phyloP scores from a whole-genome alignment of 148 eudicot genomes.

The Diospyros lotus region DNA sequence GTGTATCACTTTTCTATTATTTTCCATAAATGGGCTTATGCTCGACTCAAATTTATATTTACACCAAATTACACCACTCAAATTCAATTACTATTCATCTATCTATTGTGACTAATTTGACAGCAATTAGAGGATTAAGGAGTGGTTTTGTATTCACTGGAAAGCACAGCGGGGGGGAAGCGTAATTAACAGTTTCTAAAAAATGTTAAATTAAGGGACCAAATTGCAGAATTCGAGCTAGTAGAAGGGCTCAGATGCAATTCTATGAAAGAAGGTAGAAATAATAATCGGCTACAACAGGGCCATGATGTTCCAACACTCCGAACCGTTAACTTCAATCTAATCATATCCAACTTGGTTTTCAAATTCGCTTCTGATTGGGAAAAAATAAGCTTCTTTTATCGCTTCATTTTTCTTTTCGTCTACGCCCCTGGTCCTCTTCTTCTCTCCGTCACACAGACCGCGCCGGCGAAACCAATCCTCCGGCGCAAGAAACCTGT shows the following conservation, averaged over 20 bases:
- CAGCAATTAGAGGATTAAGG: too few species aligned
- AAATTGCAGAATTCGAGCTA: neutral
- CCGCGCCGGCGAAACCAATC: neutral
- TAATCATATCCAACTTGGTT: neutral
- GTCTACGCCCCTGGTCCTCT: constrained; percentile 11
- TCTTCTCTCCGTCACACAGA: neutral
- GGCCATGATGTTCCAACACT: neutral
- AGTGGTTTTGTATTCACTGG: too few species aligned
- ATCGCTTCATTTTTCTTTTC: neutral
- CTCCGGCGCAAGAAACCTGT: constrained; percentile 15
- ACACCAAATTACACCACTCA: too few species aligned
- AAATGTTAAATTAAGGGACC: too few species aligned
- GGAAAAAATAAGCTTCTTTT: neutral
- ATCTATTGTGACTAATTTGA: too few species aligned
- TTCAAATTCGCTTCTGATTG: neutral
- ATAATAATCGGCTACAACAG: neutral
- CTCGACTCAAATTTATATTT: too few species aligned
- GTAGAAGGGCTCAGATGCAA: neutral
- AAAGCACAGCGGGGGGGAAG: too few species aligned
- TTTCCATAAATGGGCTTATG: too few species aligned
- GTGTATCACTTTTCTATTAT: too few species aligned
- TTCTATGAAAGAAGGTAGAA: neutral
- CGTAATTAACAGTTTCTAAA: too few species aligned
- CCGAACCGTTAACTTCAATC: neutral
- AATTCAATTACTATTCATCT: too few species aligned